phyloP scores from a whole-genome alignment of 2,329 filamentous ascomycete species.

The Botryotinia calthae region DNA sequence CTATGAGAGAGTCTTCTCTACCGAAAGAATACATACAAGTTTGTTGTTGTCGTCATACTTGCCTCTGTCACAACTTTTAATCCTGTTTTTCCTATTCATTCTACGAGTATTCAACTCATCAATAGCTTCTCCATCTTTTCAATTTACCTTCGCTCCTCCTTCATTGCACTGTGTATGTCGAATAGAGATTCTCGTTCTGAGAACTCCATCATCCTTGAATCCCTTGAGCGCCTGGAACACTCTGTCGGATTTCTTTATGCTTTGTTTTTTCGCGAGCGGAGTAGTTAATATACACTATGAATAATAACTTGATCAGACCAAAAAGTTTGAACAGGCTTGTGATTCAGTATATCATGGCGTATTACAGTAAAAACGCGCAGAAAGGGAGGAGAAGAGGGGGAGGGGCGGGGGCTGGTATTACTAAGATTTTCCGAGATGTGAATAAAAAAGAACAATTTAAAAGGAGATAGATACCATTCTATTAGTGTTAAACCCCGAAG shows the following conservation, averaged over 20 bases:
- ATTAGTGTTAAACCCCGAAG: too few species aligned
- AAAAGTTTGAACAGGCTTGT: neutral
- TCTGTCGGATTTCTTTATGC: neutral
- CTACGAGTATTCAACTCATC: neutral
- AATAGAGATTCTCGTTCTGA: neutral
- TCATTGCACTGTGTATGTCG: rapidly evolving
- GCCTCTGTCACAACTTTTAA: too few species aligned
- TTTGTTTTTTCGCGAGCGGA: neutral
- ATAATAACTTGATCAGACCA: rapidly evolving
- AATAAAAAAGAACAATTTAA: neutral
- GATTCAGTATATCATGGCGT: neutral
- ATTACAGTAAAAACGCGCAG: neutral
- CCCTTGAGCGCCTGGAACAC: rapidly evolving
- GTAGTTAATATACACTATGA: neutral
- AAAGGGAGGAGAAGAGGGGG: too few species aligned
- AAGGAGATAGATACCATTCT: neutral
- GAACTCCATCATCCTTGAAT: neutral
- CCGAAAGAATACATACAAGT: neutral
- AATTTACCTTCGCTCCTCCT: neutral
- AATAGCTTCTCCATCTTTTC: neutral
- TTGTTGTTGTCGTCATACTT: neutral
- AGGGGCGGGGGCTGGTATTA: too few species aligned
- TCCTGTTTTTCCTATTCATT: neutral
- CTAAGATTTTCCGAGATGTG: neutral
- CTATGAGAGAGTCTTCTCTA: too few species aligned